These are phyloP conservation scores for Nakazawaea ernobii DNA, from an alignment of 805 yeast genomes.

Conservation along the genomic window DNA sequence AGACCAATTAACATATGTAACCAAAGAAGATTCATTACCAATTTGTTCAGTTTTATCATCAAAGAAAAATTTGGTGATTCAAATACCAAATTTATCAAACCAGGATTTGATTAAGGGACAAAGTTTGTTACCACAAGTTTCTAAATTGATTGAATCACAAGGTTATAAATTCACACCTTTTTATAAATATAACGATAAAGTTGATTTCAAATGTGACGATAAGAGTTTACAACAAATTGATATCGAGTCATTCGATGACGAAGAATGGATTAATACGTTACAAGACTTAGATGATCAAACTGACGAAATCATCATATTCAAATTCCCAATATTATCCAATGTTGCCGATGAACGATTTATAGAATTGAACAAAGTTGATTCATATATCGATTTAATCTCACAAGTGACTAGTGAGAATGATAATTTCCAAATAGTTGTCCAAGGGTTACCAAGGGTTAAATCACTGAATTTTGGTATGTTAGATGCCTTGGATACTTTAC, in stretches of 20 bases:
- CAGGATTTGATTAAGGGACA: slow-evolving; percentile 8
- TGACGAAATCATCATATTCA: slow-evolving; percentile 8
- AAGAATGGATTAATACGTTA: slow-evolving; percentile 3
- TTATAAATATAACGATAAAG: slow-evolving; percentile 3
- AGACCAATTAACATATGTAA: slow-evolving; percentile 15
- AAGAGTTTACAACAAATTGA: neutral
- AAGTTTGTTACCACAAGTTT: neutral
- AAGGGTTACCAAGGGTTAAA: slow-evolving; percentile 25
- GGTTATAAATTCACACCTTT: slow-evolving; percentile 5
- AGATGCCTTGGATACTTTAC: slow-evolving; percentile 11
- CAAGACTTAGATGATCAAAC: neutral
- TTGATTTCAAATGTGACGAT: neutral
- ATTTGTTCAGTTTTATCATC: slow-evolving; percentile 7
- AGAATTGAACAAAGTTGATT: slow-evolving; percentile 4
- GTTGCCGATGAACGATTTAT: neutral
- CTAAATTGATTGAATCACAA: neutral
- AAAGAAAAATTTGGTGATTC: slow-evolving; percentile 7
- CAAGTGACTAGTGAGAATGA: slow-evolving; percentile 6
- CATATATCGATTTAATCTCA: slow-evolving; percentile 7
- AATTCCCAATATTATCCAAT: slow-evolving; percentile 8
- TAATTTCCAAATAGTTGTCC: slow-evolving; percentile 20
- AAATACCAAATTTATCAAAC: slow-evolving; percentile 13
- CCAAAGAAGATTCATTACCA: slow-evolving; percentile 9
- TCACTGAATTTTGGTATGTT: neutral
- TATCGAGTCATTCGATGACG: slow-evolving; percentile 3